A percentile compares a stretch with the other conserved stretches of the same genome.
These are phyloP conservation scores for Fusarium sp. DNA, from an alignment of 2,329 filamentous ascomycete species.

Conservation along the genomic window DNA sequence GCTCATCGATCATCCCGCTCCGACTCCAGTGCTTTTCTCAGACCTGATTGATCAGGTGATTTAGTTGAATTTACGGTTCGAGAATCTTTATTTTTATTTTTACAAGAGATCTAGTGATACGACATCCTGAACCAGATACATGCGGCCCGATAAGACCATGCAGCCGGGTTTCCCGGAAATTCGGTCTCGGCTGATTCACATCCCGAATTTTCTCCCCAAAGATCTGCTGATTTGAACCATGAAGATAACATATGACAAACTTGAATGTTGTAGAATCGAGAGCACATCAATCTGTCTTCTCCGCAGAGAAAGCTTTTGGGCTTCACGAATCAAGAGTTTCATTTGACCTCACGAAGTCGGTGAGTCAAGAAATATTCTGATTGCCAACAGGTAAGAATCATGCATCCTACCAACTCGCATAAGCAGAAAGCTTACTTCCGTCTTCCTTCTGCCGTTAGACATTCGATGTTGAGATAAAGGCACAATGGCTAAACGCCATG, in stretches of 20 bases:
- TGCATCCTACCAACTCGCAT: rapidly evolving
- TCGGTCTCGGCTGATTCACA: not conserved
- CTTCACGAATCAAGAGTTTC: not conserved
- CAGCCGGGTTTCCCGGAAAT: not conserved
- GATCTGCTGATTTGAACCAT: rapidly evolving
- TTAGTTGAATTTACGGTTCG: too few species aligned
- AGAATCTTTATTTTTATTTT: too few species aligned
- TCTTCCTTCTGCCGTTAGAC: not conserved
- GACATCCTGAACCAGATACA: not conserved
- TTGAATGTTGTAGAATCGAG: rapidly evolving
- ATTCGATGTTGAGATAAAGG: not conserved
- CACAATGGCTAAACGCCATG: not conserved
- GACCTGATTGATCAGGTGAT: not conserved
- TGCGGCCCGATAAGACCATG: slow-evolving; percentile 1
- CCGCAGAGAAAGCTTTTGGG: too few species aligned
- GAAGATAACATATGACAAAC: not conserved
- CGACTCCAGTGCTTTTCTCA: not conserved
- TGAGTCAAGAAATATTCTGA: rapidly evolving
- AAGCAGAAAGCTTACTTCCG: rapidly evolving
- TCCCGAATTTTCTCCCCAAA: not conserved
- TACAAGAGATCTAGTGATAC: not conserved
- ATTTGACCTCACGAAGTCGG: too few species aligned
- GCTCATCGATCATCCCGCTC: not conserved
- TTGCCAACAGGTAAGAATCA: not conserved
- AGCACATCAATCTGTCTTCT: rapidly evolving